phyloP scores from a whole-genome alignment of 179 eudicot species.

The Patellifolia procumbens region DNA sequence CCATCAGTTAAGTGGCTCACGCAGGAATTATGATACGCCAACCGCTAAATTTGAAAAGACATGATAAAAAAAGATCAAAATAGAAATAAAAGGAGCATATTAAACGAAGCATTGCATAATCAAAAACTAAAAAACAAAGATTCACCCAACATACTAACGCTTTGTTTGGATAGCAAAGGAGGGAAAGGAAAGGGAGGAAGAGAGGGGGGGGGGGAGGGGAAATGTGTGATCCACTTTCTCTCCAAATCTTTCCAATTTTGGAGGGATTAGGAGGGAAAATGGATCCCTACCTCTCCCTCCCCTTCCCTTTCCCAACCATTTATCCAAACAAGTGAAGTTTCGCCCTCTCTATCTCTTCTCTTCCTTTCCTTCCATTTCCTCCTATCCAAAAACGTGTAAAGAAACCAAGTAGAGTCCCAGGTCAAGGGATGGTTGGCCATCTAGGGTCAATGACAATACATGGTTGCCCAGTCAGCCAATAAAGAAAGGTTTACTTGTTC shows the following conservation, averaged over 20 bases:
- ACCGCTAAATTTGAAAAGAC: not conserved
- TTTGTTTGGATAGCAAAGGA: too few species aligned
- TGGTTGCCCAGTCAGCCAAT: not conserved
- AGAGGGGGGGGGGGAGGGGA: too few species aligned
- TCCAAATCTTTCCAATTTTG: too few species aligned
- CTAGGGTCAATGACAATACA: not conserved
- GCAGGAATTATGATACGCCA: not conserved
- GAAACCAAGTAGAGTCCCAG: not conserved
- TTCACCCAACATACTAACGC: slow-evolving; percentile 1
- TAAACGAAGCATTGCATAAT: not conserved
- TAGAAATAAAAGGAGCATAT: not conserved
- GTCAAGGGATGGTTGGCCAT: not conserved
- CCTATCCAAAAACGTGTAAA: too few species aligned
- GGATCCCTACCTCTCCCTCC: too few species aligned
- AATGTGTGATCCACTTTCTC: too few species aligned
- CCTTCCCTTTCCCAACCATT: too few species aligned
- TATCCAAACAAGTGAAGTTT: too few species aligned
- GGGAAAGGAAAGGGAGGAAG: too few species aligned
- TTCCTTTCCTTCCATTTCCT: too few species aligned
- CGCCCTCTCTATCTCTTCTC: too few species aligned
- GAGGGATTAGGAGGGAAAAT: too few species aligned
- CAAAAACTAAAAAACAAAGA: not conserved
- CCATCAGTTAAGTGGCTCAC: not conserved
- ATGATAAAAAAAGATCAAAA: not conserved
- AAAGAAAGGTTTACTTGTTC: not conserved